These are phyloP conservation scores for Phialophora macrospora DNA, from an alignment of 2,329 filamentous ascomycete genomes.

Conservation along the genomic window DNA sequence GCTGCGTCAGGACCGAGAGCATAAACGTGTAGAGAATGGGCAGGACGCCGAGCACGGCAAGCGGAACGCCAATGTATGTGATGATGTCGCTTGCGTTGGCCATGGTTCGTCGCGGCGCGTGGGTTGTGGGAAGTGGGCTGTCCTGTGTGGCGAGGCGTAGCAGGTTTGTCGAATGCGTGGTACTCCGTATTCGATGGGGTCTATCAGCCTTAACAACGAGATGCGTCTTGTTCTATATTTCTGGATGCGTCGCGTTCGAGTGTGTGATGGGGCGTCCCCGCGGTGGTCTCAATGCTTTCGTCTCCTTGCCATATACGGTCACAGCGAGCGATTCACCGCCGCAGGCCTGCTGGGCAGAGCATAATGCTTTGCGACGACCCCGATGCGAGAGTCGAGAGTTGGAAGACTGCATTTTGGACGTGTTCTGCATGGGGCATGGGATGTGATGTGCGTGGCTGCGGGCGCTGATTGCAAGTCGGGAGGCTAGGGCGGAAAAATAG, in stretches of 20 bases:
- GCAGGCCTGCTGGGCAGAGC: background rate
- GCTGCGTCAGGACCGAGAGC: conserved; percentile 63
- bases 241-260: background rate
- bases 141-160: no score
- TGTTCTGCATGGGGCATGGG: background rate
- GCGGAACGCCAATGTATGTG: conserved; percentile 62
- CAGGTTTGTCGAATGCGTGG: no score
- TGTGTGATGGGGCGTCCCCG: background rate
- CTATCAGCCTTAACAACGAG: no score
- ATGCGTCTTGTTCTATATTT: no score
- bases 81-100: conserved; percentile 56
- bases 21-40: conserved; percentile 70
- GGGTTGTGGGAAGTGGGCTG: no score
- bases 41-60: conserved; percentile 64
- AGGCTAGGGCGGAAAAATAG: background rate
- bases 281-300: background rate
- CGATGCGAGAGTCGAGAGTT: background rate
- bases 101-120: conserved; percentile 14
- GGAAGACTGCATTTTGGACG: background rate
- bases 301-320: background rate
- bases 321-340: background rate
- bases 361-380: background rate
- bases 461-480: background rate
- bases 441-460: background rate
- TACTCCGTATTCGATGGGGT: no score